Base-by-base conservation (phyloP, 2,329 filamentous ascomycete genomes). In the Cyphellophora attinorum region DNA sequence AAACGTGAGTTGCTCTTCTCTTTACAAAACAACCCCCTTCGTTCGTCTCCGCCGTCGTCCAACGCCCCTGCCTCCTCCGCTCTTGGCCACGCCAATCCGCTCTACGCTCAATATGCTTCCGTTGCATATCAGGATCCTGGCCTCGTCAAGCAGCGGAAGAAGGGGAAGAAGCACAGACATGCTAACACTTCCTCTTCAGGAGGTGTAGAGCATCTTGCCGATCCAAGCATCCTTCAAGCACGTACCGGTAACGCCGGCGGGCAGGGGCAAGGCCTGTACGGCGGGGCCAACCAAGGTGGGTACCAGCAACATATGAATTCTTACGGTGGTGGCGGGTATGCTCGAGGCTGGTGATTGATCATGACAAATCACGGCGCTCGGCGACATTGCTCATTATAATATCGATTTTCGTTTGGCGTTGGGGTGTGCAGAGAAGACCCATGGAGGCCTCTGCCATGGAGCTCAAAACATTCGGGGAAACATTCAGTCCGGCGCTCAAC, bases 141-240 rank as follows among this genome's bases (percentile, higher is more conserved):
- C 69, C 64, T 67, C 60, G 81, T 84, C 70, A 93, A 94, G 80
- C 86, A 93, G 77, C 94, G 93, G 81, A 95, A 94, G 79, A 94
- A 94, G 85, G 86, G 86, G 73, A 95, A 94, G 79, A 95, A 95
- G 85, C 89, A 95, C 76, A 93, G 88, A 80, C 88, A 95, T 81
- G 89, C 86, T 91, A 94, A 95, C 85, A 95, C 89, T 89, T 94
- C 88, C 84, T 96, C 89, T 79, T 93, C 86, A 79, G 88, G 86
- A 78, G 88, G 85, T 73, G 79, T 95, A 89, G 88, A 93, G 72
- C 88, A 96, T 93, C 85, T 94, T 88, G 85, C 84, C 74, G 88
- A 96, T 85, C 89, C 89, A 75, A 94, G 85, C 76, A 95, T 95
- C 76, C 79, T 96, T 74, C 88, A 94, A 73, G 85, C 85, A 65